Evolutionary conservation across 768 basidiomycete species (phyloP), one percentile per base, ranked within the genome.

Genomic region (Leccinum olivaceopallidum): DNA sequence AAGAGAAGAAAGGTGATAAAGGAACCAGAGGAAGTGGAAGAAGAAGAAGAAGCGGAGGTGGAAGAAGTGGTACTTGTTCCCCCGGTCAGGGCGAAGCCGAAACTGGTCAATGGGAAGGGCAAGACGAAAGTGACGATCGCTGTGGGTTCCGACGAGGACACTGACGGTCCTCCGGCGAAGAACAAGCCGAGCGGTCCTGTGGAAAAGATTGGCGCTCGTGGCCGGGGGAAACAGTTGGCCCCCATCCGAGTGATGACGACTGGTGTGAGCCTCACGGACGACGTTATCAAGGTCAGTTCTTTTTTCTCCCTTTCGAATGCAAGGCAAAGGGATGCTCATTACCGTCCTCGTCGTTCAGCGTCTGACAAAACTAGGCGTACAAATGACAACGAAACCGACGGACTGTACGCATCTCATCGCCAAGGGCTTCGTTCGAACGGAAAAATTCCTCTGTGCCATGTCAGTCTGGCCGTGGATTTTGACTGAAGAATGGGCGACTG

Each of bases 391-490:
- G 2, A 81, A 84, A 36, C 79, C 88, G 0, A 68, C 72, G 1
- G 86, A 92, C 57, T 92, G 89, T 67, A 96, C 93, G 0, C 92
- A 95, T 74, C 80, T 97, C 13, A 73, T 96, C 52, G 83, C 85
- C 10, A 83, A 81, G 36, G 78, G 79, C 28, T 78, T 95, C 26
- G 85, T 88, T 6, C 83, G 94, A 5, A 96, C 95, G 1, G 90
- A 94, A 69, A 97, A 96, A 71, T 90, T 96, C 69, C 78, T 97
- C 0, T 86, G 86, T 65, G 92, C 91, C 0, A 76, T 96, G 65
- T 80, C 89, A 0, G 73, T 73, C 1, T 84, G 81, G 0, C 87
- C 90, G 0, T 79, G 78, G 61, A 78, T 95, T 52, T 74, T 97
- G 22, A 82, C 79, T 4, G 80, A 81, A 56, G 76, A 82, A 36